These are phyloP conservation scores for Candida sp. DNA, from an alignment of 1,139 yeast genomes.

Conservation along the genomic window DNA sequence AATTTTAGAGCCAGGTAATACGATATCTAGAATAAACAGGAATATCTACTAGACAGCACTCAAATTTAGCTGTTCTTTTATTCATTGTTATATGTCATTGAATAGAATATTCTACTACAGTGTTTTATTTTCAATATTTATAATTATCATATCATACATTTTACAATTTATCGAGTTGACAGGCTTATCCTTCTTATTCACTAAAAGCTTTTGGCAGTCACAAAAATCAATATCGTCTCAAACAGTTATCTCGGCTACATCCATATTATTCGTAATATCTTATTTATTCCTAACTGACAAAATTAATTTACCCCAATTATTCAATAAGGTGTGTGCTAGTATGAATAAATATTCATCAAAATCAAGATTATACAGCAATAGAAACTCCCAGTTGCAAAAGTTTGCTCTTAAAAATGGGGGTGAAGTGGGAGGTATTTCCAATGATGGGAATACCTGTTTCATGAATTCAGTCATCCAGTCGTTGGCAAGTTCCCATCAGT, in stretches of 20 bases:
- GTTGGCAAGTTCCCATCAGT: conserved; percentile 69
- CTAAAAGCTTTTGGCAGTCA: not conserved
- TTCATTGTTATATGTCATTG: not conserved
- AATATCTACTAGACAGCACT: not conserved
- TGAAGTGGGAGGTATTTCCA: conserved; percentile 76
- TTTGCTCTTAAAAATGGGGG: conserved; percentile 60
- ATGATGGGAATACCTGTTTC: conserved; percentile 92
- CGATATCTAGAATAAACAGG: not conserved
- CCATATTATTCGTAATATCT: not conserved
- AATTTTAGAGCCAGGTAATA: not conserved
- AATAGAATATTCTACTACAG: not conserved
- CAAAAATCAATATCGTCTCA: conserved; percentile 1
- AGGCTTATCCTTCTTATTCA: not conserved
- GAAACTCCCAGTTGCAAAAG: conserved; percentile 23
- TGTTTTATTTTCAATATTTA: not conserved
- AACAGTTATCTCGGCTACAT: not conserved
- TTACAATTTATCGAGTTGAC: not conserved
- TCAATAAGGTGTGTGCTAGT: conserved; percentile 8
- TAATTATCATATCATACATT: not conserved
- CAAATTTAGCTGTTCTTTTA: not conserved
- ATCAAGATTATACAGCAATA: conserved; percentile 10
- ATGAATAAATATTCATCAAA: conserved; percentile 13
- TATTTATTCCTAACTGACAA: not conserved
- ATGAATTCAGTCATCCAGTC: conserved; percentile 90
- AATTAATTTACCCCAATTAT: conserved; percentile 10